phyloP scores from a whole-genome alignment of 1,139 yeast genomes.

The Scheffersomyces insectosa region DNA sequence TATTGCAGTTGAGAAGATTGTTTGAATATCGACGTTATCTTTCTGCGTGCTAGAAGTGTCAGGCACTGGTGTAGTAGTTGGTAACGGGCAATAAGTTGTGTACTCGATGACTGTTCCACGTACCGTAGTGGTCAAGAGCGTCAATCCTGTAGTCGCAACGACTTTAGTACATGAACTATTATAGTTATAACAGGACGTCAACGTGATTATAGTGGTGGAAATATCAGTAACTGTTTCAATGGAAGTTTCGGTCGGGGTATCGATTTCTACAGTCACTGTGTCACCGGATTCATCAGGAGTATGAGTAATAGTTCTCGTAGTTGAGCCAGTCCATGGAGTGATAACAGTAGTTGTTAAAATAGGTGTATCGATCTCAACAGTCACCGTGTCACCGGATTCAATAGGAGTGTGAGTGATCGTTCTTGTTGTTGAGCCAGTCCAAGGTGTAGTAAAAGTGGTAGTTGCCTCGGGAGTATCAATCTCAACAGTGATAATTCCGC shows the following conservation, averaged over 20 bases:
- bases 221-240: background rate
- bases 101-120: background rate
- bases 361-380: no score
- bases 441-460: background rate
- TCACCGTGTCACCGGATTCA: no score
- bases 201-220: background rate
- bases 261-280: no score
- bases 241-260: no score
- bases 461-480: background rate
- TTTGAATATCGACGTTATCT: no score
- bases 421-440: no score
- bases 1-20: background rate
- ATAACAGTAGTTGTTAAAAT: no score
- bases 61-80: background rate
- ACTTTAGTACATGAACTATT: background rate
- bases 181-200: background rate
- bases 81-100: background rate
- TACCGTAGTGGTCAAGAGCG: background rate
- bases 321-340: no score
- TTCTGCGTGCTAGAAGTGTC: no score
- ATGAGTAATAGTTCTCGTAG: no score
- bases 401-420: no score
- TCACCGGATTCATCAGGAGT: no score
- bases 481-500: background rate
- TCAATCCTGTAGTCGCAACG: background rate